phyloP scores from a whole-genome alignment of 2,329 filamentous ascomycete genomes.

The Thelonectria rubi region DNA sequence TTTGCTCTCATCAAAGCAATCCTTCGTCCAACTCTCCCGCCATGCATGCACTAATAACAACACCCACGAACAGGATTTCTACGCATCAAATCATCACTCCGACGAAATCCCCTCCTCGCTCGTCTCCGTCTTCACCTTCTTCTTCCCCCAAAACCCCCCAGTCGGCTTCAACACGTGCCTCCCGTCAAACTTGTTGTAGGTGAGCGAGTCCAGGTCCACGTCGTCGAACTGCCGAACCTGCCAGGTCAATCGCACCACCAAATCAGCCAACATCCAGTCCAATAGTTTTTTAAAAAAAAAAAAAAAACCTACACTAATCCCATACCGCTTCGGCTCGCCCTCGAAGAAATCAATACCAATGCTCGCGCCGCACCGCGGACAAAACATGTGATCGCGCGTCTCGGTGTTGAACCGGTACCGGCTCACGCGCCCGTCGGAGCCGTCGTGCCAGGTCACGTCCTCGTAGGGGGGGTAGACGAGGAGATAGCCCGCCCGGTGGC shows the following conservation, averaged over 20 bases:
- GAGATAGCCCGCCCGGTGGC: slow-evolving; percentile 60
- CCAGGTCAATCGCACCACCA: background rate
- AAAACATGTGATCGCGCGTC: slow-evolving; percentile 59
- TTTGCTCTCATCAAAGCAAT: background rate
- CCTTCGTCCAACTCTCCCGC: background rate
- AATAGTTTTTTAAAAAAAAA: background rate
- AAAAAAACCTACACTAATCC: slow-evolving; percentile 53
- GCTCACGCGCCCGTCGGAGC: slow-evolving; percentile 42
- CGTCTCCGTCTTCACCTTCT: slow-evolving; percentile 18
- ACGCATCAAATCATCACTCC: no score
- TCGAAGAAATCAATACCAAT: slow-evolving; percentile 56
- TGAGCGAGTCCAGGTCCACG: slow-evolving; percentile 52
- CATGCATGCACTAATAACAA: no score
- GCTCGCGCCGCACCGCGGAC: slow-evolving; percentile 56
- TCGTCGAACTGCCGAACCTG: slow-evolving; percentile 54
- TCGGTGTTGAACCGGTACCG: slow-evolving; percentile 56
- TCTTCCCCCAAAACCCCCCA: slow-evolving; percentile 50
- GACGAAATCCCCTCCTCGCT: slow-evolving; percentile 12
- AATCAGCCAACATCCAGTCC: background rate
- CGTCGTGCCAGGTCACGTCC: slow-evolving; percentile 55
- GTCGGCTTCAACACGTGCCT: slow-evolving; percentile 45
- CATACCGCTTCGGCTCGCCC: slow-evolving; percentile 46
- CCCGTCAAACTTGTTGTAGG: slow-evolving; percentile 51
- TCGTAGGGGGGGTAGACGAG: slow-evolving; percentile 55
- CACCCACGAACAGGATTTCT: no score